phyloP scores from a whole-genome alignment of 1,284 basidiomycete genomes.

The Malassezia brasiliensis region DNA sequence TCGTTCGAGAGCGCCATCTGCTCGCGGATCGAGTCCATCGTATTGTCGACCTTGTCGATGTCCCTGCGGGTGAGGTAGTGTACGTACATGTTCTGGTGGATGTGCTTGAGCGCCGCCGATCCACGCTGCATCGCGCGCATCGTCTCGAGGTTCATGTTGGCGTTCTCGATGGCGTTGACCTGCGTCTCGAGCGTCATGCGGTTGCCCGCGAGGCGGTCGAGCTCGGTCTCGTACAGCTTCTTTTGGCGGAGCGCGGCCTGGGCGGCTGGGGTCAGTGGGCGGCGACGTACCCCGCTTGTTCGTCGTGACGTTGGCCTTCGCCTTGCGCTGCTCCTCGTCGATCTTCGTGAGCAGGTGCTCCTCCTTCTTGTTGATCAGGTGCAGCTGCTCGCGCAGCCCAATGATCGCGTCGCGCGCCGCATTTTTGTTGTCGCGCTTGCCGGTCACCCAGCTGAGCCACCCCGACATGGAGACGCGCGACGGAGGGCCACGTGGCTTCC shows the following conservation, averaged over 20 bases:
- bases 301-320: constrained; percentile 79
- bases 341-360: constrained; percentile 94
- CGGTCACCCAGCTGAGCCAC: constrained; percentile 44
- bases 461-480: constrained; percentile 32
- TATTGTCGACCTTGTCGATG: constrained; percentile 81
- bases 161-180: constrained; percentile 90
- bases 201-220: constrained; percentile 76
- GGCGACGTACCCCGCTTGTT: constrained; percentile 75
- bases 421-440: constrained; percentile 44
- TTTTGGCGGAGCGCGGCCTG: constrained; percentile 80
- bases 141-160: constrained; percentile 96
- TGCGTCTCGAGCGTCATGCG: constrained; percentile 91
- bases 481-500: neutral
- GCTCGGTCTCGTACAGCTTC: constrained; percentile 78
- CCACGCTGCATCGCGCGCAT: constrained; percentile 98
- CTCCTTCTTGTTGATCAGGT: constrained; percentile 99
- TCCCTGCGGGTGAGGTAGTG: constrained; percentile 54
- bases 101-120: constrained; percentile 76
- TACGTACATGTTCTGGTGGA: constrained; percentile 66
- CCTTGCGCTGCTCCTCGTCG: constrained; percentile 85
- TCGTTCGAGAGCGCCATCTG: constrained; percentile 91
- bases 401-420: constrained; percentile 51
- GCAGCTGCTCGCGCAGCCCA: constrained; percentile 51
- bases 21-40: constrained; percentile 81
- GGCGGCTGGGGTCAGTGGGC: constrained; percentile 21